Evolutionary conservation across 1,139 yeast species (phyloP), one percentile per base, ranked within the genome.

Genomic region (Meyerozyma guilliermondii): DNA sequence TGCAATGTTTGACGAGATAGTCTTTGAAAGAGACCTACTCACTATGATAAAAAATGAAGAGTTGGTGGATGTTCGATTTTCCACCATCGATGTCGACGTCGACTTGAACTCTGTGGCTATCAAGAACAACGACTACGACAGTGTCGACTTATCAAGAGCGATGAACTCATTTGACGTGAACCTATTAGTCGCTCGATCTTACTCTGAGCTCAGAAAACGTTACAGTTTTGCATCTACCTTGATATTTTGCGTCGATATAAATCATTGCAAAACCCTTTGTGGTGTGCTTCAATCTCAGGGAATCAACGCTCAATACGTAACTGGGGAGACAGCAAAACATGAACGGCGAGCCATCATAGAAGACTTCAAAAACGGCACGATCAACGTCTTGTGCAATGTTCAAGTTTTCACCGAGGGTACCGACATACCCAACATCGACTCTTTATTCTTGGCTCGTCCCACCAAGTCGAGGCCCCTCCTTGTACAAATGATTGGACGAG

Each of bases 341-440:
- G 81, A 78, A 38, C 67, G 98, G 35, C 71, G 66, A 10, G 56
- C 61, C 1, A 69, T 81, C 0, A 62, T 89, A 1, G 63, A 68
- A 3, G 83, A 77, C 38, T 91, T 91, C 56, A 75, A 71, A 47
- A 53, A 62, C 1, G 91, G 95, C 0, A 56, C 71, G 14, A 71
- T 87, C 23, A 80, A 84, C 4, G 95, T 92, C 0, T 63, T 91
- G 24, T 77, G 94, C 61, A 92, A 92, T 56, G 95, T 96, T 55
- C 88, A 85, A 20, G 88, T 91, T 3, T 84, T 91, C 52, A 91
- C 96, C 0, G 98, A 92, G 60, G 98, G 98, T 0, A 88, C 98
- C 0, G 98, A 91, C 62, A 83, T 91, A 18, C 98, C 98, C 2
- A 83, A 83, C 49, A 85, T 91, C 44, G 98, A 91, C 57, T 83